Conservation (phyloP, 2,329 filamentous ascomycete species). For the Fusarium fracticaudum region DNA sequence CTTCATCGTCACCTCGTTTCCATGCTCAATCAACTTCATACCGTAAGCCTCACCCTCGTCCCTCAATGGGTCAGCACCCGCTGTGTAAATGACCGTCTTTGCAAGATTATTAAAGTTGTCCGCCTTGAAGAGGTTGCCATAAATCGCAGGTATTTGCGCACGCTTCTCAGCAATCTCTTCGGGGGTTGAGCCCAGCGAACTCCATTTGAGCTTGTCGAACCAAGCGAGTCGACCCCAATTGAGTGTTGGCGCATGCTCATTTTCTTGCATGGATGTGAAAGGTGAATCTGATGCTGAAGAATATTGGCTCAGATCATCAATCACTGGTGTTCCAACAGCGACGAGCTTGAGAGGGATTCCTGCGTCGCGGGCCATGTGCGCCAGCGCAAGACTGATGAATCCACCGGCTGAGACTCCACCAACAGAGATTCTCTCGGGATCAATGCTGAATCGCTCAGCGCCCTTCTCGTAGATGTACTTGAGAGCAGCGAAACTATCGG, state of each 20-base stretch:
- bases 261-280: background rate
- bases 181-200: background rate
- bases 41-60: slow-evolving; percentile 62
- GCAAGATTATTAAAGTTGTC: background rate
- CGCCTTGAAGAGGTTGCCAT: background rate
- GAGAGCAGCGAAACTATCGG: slow-evolving; percentile 5
- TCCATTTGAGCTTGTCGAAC: slow-evolving; percentile 20
- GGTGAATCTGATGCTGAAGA: slow-evolving; percentile 9
- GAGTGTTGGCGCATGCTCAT: slow-evolving; percentile 7
- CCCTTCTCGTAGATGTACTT: slow-evolving; percentile 5
- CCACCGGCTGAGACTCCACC: slow-evolving; percentile 4
- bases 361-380: background rate
- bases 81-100: slow-evolving; percentile 2
- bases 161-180: background rate
- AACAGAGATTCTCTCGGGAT: background rate
- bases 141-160: background rate
- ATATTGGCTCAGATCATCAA: slow-evolving; percentile 1
- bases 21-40: slow-evolving; percentile 52
- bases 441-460: background rate
- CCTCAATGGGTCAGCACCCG: slow-evolving; percentile 42
- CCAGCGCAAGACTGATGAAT: slow-evolving; percentile 7
- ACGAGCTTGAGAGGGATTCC: slow-evolving; percentile 4
- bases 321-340: slow-evolving; percentile 4
- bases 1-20: slow-evolving; percentile 56
- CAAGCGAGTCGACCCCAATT: slow-evolving; percentile 2